phyloP scores from a whole-genome alignment of 129 eudicot genomes.

The Tanacetum coccineum region DNA sequence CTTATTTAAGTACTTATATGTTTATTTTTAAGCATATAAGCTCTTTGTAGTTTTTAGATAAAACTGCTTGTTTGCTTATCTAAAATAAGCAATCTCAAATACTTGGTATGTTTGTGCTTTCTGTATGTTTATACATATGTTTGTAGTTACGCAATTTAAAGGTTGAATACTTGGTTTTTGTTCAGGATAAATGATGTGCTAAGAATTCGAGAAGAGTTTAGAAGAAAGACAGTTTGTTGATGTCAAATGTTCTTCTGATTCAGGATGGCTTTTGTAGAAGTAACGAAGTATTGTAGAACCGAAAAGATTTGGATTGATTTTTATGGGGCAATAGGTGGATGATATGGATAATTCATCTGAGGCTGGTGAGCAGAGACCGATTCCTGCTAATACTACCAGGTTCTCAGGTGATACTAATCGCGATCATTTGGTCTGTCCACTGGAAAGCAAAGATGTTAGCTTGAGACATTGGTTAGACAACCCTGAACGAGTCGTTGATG shows the following conservation, averaged over 20 bases:
- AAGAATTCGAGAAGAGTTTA: not conserved
- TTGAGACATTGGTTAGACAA: conserved; percentile 87
- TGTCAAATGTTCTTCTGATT: conserved; percentile 34
- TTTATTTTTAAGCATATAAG: no score
- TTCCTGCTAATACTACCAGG: no score
- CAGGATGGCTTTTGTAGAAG: conserved; percentile 30
- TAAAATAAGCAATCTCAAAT: no score
- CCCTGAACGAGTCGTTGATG: conserved; percentile 49
- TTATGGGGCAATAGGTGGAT: conserved; percentile 34
- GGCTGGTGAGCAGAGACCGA: conserved; percentile 34
- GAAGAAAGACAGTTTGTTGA: no score
- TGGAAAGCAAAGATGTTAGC: conserved; percentile 56
- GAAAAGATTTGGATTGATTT: conserved; percentile 23
- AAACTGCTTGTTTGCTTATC: no score
- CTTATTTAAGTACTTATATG: no score
- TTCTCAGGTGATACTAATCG: conserved; percentile 34
- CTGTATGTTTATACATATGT: not conserved
- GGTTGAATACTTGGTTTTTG: not conserved
- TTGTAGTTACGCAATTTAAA: not conserved
- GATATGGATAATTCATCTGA: conserved; percentile 64
- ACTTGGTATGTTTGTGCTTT: no score
- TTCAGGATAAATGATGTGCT: conserved; percentile 10
- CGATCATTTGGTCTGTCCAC: conserved; percentile 31
- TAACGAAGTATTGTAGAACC: conserved; percentile 3
- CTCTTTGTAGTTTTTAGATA: no score